Evolutionary conservation across 1,284 basidiomycete species (phyloP), one percentile per base, ranked within the genome.

Genomic region (Laetiporus sulphureus): DNA sequence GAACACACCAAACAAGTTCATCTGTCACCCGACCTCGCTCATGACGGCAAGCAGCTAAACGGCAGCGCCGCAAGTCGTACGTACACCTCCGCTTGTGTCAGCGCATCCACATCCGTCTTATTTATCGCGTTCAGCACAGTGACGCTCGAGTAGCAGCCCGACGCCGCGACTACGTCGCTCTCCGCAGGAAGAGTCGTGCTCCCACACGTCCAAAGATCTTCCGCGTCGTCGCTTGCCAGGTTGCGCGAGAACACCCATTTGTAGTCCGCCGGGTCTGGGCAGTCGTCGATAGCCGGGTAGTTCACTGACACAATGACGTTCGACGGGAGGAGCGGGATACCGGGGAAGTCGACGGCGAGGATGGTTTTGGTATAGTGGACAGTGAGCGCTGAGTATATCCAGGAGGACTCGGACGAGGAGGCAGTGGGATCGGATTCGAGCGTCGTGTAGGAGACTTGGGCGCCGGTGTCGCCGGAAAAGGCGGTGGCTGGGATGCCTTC

Each of bases 221-320:
- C 55, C 4, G 59, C 60, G 23, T 47, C 49, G 8, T 53, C 40
- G 41, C 59, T 55, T 7, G 55, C 41, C 13, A 55, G 31, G 21
- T 72, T 56, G n/a, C 73, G 59, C 32, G 73, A 70, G 33, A 75
- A 56, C 2, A 76, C 61, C 51, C 68, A 77, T 40, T 62, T 57
- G 58, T 63, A 72, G 46, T 60, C 62, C 5, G 54, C 50, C 4
- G 62, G 55, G 13, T 52, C 52, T 11, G 63, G 31, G 51, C 73
- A 75, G 20, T 52, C 58, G 30, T 63, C 57, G 1, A 62, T 65
- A 20, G 64, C 49, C 0, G 69, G 66, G 56, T 68, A 75, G 59
- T 78, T 77, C 47, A 77, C 72, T 54, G 75, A 75, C 40, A 77
- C 44, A 36, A 60, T 63, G 34, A 66, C 60, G 21, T 62, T 62